Conservation (phyloP, 495 filamentous ascomycete genomes). For the Stereocaulon alpinum region DNA sequence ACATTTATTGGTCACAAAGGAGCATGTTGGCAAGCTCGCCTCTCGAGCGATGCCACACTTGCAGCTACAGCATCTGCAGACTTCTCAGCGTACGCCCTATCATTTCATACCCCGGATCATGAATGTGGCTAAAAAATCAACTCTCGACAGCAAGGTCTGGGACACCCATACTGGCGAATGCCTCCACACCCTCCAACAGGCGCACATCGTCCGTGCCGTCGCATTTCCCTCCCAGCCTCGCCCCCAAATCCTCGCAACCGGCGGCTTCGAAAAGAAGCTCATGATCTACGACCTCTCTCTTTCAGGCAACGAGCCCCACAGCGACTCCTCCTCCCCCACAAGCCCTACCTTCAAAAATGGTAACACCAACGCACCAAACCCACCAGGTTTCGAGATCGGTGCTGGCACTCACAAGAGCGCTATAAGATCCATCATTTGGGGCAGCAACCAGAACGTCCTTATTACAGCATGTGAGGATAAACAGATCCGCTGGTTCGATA, state of each 20-base stretch:
- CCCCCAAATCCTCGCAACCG: slow-evolving; percentile 75
- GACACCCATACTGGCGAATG: slow-evolving; percentile 91
- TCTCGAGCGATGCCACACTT: slow-evolving; percentile 77
- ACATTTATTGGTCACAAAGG: slow-evolving; percentile 98
- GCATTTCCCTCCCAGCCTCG: slow-evolving; percentile 71
- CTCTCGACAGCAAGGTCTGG: slow-evolving; percentile 68
- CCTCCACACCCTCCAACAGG: slow-evolving; percentile 75
- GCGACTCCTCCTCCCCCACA: slow-evolving; percentile 32
- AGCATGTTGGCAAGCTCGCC: slow-evolving; percentile 87
- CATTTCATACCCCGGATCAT: background rate
- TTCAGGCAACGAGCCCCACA: slow-evolving; percentile 29
- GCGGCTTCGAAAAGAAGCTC: slow-evolving; percentile 91
- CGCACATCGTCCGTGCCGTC: slow-evolving; percentile 88
- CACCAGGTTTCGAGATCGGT: slow-evolving; percentile 72
- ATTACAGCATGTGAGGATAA: slow-evolving; percentile 86
- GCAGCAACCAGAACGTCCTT: slow-evolving; percentile 70
- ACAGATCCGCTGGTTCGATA: slow-evolving; percentile 88
- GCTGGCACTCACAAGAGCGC: slow-evolving; percentile 68
- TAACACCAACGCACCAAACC: slow-evolving; percentile 27
- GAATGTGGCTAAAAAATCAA: slow-evolving; percentile 2
- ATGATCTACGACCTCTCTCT: slow-evolving; percentile 79
- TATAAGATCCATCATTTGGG: slow-evolving; percentile 94
- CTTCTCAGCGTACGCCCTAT: slow-evolving; percentile 70
- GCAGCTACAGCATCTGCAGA: slow-evolving; percentile 92
- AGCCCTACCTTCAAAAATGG: slow-evolving; percentile 19